phyloP scores from a whole-genome alignment of 1,284 basidiomycete genomes.

The Puccinia hordei region DNA sequence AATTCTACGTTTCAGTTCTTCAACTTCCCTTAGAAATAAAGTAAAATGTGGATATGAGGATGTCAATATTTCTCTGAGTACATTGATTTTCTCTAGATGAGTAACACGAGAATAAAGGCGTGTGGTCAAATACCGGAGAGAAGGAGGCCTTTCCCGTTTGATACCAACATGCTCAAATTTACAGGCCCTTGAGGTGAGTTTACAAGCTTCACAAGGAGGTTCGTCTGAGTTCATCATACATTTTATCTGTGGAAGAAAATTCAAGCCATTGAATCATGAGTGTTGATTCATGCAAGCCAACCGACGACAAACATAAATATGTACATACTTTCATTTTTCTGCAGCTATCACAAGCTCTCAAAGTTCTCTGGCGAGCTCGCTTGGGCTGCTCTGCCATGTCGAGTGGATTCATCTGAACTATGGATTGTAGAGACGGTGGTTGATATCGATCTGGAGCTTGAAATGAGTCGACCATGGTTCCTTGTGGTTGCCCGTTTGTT shows the following conservation, averaged over 20 bases:
- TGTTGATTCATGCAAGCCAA: background rate
- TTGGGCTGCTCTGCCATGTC: background rate
- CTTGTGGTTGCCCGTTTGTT: too few species aligned
- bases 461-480: too few species aligned
- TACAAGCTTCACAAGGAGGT: constrained; percentile 37
- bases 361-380: constrained; percentile 26
- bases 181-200: constrained; percentile 22
- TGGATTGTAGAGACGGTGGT: background rate
- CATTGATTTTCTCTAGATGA: background rate
- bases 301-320: too few species aligned
- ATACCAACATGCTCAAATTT: constrained; percentile 44
- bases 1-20: constrained; percentile 25
- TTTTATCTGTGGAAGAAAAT: constrained; percentile 31
- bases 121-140: background rate
- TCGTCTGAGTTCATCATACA: constrained; percentile 18
- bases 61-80: background rate
- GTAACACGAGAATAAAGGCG: too few species aligned
- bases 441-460: too few species aligned
- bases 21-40: constrained; percentile 31
- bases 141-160: constrained; percentile 40
- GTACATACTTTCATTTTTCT: constrained; percentile 42
- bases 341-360: constrained; percentile 44
- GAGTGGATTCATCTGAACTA: background rate
- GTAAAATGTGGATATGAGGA: background rate
- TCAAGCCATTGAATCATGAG: background rate